Conservation (phyloP, 2,329 filamentous ascomycete genomes). For the Monosporascus sp. region DNA sequence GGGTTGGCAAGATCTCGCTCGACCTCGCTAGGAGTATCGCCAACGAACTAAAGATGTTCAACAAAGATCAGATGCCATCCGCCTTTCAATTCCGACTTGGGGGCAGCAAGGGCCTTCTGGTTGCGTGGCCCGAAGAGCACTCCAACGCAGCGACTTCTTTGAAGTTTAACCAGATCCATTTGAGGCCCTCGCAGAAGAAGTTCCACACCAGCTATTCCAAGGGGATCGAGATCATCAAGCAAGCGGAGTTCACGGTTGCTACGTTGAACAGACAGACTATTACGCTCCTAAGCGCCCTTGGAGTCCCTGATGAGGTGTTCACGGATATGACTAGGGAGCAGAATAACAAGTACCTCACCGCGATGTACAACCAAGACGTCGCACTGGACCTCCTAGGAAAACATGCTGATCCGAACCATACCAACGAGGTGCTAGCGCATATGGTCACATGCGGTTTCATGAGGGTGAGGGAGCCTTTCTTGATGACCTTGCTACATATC, state of each 20-base stretch:
- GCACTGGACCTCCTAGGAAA: slow-evolving; percentile 66
- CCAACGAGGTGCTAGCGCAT: slow-evolving; percentile 65
- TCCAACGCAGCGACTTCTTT: slow-evolving; percentile 20
- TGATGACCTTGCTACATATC: slow-evolving; percentile 69
- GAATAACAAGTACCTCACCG: slow-evolving; percentile 61
- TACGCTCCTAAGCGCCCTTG: slow-evolving; percentile 72
- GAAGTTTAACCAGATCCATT: slow-evolving; percentile 62
- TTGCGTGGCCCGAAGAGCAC: slow-evolving; percentile 58
- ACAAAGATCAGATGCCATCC: slow-evolving; percentile 59
- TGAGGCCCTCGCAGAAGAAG: slow-evolving; percentile 83
- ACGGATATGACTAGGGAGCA: slow-evolving; percentile 61
- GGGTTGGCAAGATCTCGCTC: slow-evolving; percentile 84
- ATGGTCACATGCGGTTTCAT: slow-evolving; percentile 82
- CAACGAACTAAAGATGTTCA: slow-evolving; percentile 59
- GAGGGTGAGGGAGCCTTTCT: slow-evolving; percentile 68
- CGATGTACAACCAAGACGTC: slow-evolving; percentile 59
- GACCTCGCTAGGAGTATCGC: slow-evolving; percentile 71
- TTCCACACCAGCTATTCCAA: slow-evolving; percentile 64
- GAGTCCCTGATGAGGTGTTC: slow-evolving; percentile 65
- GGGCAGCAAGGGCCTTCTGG: slow-evolving; percentile 85
- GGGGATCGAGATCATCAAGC: slow-evolving; percentile 78
- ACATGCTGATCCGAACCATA: slow-evolving; percentile 81
- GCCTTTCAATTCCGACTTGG: slow-evolving; percentile 89
- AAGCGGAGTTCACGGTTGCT: slow-evolving; percentile 69
- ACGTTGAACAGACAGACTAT: slow-evolving; percentile 90